These are phyloP conservation scores for Spinacia oleracea DNA, from an alignment of 179 eudicot species.

Conservation along the genomic window DNA sequence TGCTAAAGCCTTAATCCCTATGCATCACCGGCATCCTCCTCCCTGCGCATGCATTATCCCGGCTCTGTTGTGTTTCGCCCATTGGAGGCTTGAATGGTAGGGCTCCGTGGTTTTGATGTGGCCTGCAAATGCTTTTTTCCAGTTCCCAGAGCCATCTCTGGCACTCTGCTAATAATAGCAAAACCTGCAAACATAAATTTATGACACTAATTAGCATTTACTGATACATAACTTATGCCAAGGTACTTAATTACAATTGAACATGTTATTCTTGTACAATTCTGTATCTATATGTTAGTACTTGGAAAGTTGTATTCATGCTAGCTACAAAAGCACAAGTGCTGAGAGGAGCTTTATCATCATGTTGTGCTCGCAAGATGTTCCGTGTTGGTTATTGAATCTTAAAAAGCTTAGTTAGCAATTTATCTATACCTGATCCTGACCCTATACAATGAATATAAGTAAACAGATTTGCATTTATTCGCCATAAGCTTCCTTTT, in stretches of 20 bases:
- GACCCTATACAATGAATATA: not conserved
- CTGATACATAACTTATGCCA: not conserved
- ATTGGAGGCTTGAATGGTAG: too few species aligned
- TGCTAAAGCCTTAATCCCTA: too few species aligned
- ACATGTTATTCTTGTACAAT: not conserved
- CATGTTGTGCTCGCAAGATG: not conserved
- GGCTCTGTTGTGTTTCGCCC: too few species aligned
- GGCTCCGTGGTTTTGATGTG: too few species aligned
- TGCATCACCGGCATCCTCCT: too few species aligned
- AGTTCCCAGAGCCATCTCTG: too few species aligned
- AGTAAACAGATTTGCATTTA: not conserved
- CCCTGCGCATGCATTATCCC: too few species aligned
- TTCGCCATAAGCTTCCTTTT: not conserved
- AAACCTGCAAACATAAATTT: too few species aligned
- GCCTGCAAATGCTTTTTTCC: too few species aligned
- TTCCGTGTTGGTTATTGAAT: not conserved
- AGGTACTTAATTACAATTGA: not conserved
- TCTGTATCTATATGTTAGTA: not conserved
- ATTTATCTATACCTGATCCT: not conserved
- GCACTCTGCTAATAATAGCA: too few species aligned
- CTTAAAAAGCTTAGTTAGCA: not conserved
- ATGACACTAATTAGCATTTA: too few species aligned
- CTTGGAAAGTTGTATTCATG: not conserved
- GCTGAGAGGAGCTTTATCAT: not conserved
- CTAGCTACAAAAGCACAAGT: not conserved